These are phyloP conservation scores for Magnaporthiopsis incrustans DNA, from an alignment of 2,329 filamentous ascomycete genomes.

Conservation along the genomic window DNA sequence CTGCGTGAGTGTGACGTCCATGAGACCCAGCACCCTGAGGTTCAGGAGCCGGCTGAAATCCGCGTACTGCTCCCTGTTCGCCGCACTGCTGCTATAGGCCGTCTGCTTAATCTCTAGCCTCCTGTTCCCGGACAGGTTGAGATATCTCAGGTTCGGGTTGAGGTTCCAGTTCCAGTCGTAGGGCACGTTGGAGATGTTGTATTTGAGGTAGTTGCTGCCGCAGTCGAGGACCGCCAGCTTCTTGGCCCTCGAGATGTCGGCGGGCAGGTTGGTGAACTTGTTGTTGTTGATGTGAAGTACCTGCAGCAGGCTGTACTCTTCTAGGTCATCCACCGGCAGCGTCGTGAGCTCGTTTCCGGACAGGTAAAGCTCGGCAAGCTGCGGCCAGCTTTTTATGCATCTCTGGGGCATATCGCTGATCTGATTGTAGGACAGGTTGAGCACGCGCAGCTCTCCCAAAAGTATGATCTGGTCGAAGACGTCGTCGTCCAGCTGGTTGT, in stretches of 20 bases:
- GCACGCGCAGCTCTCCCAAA: conserved; percentile 72
- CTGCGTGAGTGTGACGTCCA: conserved; percentile 95
- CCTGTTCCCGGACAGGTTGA: conserved; percentile 96
- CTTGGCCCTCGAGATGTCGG: conserved; percentile 88
- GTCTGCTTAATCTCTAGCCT: conserved; percentile 80
- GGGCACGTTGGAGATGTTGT: conserved; percentile 97
- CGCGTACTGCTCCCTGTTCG: conserved; percentile 64
- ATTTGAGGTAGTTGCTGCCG: conserved; percentile 90
- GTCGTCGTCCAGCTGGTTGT: conserved; percentile 90
- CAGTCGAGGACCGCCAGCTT: conserved; percentile 89
- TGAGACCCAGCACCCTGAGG: conserved; percentile 80
- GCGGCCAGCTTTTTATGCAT: conserved; percentile 81
- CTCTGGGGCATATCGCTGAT: conserved; percentile 86
- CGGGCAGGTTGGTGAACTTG: conserved; percentile 93
- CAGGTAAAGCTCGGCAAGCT: conserved; percentile 84
- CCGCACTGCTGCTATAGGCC: conserved; percentile 42
- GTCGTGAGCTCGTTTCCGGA: conserved; percentile 92
- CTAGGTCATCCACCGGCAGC: conserved; percentile 85
- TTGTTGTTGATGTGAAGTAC: conserved; percentile 95
- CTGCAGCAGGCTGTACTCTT: conserved; percentile 79
- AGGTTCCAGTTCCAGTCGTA: conserved; percentile 99
- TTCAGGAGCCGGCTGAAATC: conserved; percentile 83
- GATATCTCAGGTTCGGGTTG: conserved; percentile 88
- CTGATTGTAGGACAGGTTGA: conserved; percentile 94
- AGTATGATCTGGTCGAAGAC: conserved; percentile 86